Conservation (phyloP, 2,329 filamentous ascomycete species). For the Cladosporium oxysporum region DNA sequence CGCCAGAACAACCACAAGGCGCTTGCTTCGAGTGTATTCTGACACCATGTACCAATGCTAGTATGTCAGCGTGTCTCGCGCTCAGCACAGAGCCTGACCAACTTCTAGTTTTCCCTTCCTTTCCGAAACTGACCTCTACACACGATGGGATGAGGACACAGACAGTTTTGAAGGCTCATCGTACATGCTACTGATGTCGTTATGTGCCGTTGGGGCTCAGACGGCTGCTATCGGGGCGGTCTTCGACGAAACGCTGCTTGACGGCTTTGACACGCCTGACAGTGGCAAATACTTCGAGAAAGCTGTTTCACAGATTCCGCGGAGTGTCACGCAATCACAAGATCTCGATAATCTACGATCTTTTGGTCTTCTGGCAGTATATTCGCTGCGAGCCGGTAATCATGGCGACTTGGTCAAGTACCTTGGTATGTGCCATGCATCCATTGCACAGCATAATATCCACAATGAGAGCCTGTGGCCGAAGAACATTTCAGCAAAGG, state of each 20-base stretch:
- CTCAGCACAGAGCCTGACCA: neutral
- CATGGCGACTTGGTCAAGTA: neutral
- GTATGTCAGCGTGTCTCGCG: neutral
- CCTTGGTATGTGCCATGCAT: neutral
- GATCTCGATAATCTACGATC: neutral
- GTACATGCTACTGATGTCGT: neutral
- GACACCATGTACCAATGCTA: slow-evolving; percentile 3
- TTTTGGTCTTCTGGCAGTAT: neutral
- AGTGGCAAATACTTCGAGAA: neutral
- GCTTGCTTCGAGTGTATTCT: neutral
- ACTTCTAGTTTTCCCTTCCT: neutral
- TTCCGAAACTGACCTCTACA: neutral
- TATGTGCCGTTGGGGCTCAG: neutral
- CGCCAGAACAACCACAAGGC: neutral
- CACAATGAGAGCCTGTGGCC: neutral
- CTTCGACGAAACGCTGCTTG: neutral
- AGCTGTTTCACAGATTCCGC: neutral
- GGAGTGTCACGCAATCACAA: neutral
- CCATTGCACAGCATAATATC: neutral
- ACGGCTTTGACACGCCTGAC: neutral
- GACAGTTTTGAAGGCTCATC: neutral
- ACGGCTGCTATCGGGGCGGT: neutral
- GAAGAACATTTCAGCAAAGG: neutral
- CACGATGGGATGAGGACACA: neutral
- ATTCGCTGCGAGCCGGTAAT: neutral